phyloP scores from a whole-genome alignment of 2,329 filamentous ascomycete species.

The Ophiostoma sp. region DNA sequence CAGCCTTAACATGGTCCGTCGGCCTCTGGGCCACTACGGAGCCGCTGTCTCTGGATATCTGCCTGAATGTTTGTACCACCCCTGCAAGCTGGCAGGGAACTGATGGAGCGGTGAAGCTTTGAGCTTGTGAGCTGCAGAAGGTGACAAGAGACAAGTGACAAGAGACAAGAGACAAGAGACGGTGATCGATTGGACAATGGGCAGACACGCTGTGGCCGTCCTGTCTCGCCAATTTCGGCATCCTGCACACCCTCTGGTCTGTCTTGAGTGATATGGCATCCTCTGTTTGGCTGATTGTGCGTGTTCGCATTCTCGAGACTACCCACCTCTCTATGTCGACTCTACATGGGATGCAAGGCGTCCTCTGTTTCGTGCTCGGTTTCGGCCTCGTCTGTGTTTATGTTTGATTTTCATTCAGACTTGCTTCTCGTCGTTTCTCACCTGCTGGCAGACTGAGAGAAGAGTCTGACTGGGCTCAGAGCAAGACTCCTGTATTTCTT shows the following conservation, averaged over 20 bases:
- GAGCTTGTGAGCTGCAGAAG: not conserved
- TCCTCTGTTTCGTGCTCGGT: too few species aligned
- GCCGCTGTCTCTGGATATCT: not conserved
- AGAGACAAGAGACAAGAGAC: not conserved
- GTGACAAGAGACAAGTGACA: not conserved
- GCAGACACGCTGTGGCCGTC: not conserved
- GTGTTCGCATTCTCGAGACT: not conserved
- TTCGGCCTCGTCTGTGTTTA: too few species aligned
- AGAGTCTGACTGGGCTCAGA: too few species aligned
- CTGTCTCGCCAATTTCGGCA: not conserved
- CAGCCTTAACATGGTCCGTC: too few species aligned
- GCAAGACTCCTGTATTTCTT: too few species aligned
- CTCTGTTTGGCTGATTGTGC: not conserved
- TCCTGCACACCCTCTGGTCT: not conserved
- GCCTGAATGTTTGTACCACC: not conserved
- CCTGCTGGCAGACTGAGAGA: too few species aligned
- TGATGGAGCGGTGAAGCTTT: not conserved
- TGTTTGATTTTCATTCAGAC: too few species aligned
- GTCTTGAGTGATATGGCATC: not conserved
- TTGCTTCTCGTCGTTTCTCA: too few species aligned
- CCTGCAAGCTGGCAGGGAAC: not conserved
- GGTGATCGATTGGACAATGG: not conserved
- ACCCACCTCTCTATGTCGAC: too few species aligned
- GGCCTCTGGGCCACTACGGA: too few species aligned
- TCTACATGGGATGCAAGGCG: too few species aligned